A percentile compares a stretch with the other conserved stretches of the same genome.
Evolutionary conservation across 192 early-diverging fungal species (phyloP).

Genomic region (Kickxella alabastrina): DNA sequence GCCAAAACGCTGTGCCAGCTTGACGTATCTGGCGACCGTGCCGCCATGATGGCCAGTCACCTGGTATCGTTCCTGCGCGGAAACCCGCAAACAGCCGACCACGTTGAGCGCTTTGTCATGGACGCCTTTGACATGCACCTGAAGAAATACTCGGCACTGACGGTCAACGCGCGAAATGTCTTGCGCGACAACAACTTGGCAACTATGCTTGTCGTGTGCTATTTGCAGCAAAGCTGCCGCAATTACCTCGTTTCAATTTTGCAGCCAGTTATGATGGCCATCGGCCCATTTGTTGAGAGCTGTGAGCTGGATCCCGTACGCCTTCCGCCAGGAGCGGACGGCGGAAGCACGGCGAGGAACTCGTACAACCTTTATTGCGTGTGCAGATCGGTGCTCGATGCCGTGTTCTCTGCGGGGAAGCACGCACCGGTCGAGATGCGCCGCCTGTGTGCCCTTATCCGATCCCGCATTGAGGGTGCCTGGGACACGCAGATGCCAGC

Average conservation of each 20-base stretch:
- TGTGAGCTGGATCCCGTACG: slow-evolving; percentile 52
- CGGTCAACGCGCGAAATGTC: slow-evolving; percentile 31
- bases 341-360: slow-evolving; percentile 28
- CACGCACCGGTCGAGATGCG: slow-evolving; percentile 46
- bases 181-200: slow-evolving; percentile 49
- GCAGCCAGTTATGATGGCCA: slow-evolving; percentile 45
- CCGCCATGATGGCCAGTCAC: slow-evolving; percentile 48
- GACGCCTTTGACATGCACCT: slow-evolving; percentile 41
- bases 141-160: slow-evolving; percentile 19
- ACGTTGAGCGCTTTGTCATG: slow-evolving; percentile 42
- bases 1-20: slow-evolving; percentile 31
- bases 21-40: slow-evolving; percentile 42
- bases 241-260: slow-evolving; percentile 45
- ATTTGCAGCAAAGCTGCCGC: slow-evolving; percentile 47
- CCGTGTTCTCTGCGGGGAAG: slow-evolving; percentile 45
- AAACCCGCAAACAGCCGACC: slow-evolving; percentile 36
- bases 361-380: slow-evolving; percentile 48
- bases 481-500: slow-evolving; percentile 24
- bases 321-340: slow-evolving; percentile 13
- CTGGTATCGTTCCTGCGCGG: slow-evolving; percentile 48
- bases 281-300: slow-evolving; percentile 41
- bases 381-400: slow-evolving; percentile 47
- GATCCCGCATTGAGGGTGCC: slow-evolving; percentile 31
- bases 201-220: slow-evolving; percentile 51
- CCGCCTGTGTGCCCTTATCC: slow-evolving; percentile 45